A percentile compares a stretch with the other conserved stretches of the same genome.
These are phyloP conservation scores for Chrysoporthe cubensis DNA, from an alignment of 2,329 filamentous ascomycete genomes.

Conservation along the genomic window DNA sequence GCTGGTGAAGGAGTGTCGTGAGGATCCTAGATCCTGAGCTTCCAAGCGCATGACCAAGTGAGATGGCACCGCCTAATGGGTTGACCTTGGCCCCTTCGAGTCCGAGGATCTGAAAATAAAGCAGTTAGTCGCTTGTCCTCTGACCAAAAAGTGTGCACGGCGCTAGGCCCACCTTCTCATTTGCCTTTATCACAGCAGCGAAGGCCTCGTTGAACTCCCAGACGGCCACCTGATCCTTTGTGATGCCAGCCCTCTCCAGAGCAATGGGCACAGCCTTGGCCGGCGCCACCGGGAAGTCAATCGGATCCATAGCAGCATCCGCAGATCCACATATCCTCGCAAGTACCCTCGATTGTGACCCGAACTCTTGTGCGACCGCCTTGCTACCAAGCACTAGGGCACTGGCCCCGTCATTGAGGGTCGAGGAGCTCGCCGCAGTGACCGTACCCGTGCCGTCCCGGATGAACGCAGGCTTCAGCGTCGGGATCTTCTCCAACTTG, in stretches of 20 bases:
- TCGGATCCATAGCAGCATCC: slow-evolving; percentile 86
- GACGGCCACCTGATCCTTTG: slow-evolving; percentile 85
- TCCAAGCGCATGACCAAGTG: slow-evolving; percentile 87
- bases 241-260: slow-evolving; percentile 85
- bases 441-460: slow-evolving; percentile 85
- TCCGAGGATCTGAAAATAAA: slow-evolving; percentile 67
- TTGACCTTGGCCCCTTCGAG: slow-evolving; percentile 82
- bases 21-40: slow-evolving; percentile 93
- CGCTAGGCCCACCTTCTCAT: slow-evolving; percentile 70
- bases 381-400: slow-evolving; percentile 85
- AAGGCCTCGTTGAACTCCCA: slow-evolving; percentile 99
- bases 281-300: slow-evolving; percentile 94
- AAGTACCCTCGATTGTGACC: slow-evolving; percentile 76
- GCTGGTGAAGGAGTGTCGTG: slow-evolving; percentile 86
- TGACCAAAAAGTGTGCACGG: neutral
- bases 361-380: slow-evolving; percentile 79
- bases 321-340: slow-evolving; percentile 84
- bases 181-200: slow-evolving; percentile 91
- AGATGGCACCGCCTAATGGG: slow-evolving; percentile 87
- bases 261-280: slow-evolving; percentile 91
- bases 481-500: slow-evolving; percentile 83
- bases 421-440: slow-evolving; percentile 92
- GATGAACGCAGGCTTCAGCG: slow-evolving; percentile 89
- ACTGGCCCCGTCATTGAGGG: slow-evolving; percentile 91
- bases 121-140: slow-evolving; percentile 1